Evolutionary conservation across 2,329 filamentous ascomycete genomes (phyloP), one percentile per base, ranked within the genome.

Genomic region (Sporothrix luriei): DNA sequence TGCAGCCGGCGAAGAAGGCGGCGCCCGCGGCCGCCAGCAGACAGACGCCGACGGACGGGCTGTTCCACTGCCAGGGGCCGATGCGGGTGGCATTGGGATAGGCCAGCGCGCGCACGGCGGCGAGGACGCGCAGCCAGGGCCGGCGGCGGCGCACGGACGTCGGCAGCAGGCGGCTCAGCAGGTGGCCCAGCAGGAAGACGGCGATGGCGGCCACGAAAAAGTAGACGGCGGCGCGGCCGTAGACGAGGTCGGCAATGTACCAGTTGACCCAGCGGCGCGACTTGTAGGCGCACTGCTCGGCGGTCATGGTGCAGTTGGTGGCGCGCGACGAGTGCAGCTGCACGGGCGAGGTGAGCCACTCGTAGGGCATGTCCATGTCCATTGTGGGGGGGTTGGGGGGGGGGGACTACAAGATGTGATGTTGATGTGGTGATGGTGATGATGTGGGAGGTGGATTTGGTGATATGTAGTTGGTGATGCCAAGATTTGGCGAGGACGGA

Each of bases 261-360:
- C 68, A 67, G 43, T 70, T 69, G 68, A 72, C 66, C 83, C 83
- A 86, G 72, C 80, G 78, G n/a, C 79, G 75, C 26, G 70, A 76
- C 65, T 83, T 81, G 72, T 79, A 85, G 14, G 77, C 78, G 72
- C 84, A 85, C 73, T 84, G 78, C 68, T 79, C 80, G 0, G 78
- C 74, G 0, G 78, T 82, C 70, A 82, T 74, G 1, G 69, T 76
- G 70, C 79, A 80, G 5, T 75, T 75, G 10, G 76, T 75, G 1
- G 46, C 14, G 33, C 80, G 76, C 49, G 75, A 79, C 1, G 78
- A 78, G 72, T 82, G 78, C 62, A 84, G 75, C 75, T 77, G 75
- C 48, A 83, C 75, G 1, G 82, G 82, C 69, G 77, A 73, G 38
- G 77, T 76, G n/a, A 83, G 78, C 80, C 81, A 83, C 40, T 55